A percentile compares a stretch with the other conserved stretches of the same genome.
Evolutionary conservation across 768 basidiomycete genomes (phyloP).

Genomic region (Phaffia tasmanica): DNA sequence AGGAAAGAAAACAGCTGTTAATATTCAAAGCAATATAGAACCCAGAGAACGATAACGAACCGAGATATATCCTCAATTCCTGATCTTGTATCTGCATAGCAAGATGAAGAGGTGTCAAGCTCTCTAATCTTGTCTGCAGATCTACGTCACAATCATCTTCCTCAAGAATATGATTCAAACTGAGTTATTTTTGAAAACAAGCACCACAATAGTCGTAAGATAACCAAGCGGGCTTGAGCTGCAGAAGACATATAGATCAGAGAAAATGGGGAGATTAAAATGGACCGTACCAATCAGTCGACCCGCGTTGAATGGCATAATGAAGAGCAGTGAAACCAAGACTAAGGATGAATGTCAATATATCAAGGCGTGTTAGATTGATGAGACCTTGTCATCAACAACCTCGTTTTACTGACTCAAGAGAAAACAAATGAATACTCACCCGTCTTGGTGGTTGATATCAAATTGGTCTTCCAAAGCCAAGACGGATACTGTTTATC

Average conservation of each 20-base stretch:
- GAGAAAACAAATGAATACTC: neutral
- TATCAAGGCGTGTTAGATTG: neutral
- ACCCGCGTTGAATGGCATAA: constrained; percentile 24
- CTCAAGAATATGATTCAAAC: constrained; percentile 24
- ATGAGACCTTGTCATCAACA: neutral
- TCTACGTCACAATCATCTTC: constrained; percentile 23
- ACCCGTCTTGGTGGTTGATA: constrained; percentile 27
- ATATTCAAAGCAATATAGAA: neutral
- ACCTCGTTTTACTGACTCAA: neutral
- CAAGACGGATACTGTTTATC: constrained; percentile 10
- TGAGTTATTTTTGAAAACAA: neutral
- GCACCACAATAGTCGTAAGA: neutral
- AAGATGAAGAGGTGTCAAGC: constrained; percentile 24
- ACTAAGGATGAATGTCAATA: neutral
- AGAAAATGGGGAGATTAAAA: neutral
- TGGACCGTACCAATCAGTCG: constrained; percentile 21
- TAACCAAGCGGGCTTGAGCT: neutral
- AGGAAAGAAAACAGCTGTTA: neutral
- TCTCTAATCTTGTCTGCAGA: constrained; percentile 23
- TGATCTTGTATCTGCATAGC: constrained; percentile 16
- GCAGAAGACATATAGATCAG: neutral
- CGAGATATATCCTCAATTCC: constrained; percentile 22
- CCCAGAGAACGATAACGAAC: neutral
- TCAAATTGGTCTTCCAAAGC: constrained; percentile 13
- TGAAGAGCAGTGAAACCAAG: constrained; percentile 26